A percentile compares a stretch with the other conserved stretches of the same genome.
Conservation (phyloP, 177 flowering plant species). For the Vitis hybrid region DNA sequence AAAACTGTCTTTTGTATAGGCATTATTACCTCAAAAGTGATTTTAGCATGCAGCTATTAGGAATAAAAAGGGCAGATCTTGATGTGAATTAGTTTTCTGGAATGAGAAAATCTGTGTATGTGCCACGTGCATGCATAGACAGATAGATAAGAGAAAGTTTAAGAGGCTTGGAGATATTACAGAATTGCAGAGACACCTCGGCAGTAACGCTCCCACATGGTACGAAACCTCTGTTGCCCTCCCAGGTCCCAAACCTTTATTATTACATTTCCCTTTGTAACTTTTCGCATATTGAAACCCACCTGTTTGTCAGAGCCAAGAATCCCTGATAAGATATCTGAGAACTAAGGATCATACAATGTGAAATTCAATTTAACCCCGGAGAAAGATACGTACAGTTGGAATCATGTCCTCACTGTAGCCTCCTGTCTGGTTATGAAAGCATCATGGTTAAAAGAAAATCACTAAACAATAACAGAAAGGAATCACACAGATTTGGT, state of each 20-base stretch:
- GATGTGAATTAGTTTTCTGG: no score
- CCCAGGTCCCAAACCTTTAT: slow-evolving; percentile 98
- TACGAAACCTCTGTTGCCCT: slow-evolving; percentile 87
- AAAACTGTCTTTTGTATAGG: no score
- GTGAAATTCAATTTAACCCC: background rate
- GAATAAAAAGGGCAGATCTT: no score
- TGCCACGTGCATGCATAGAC: background rate
- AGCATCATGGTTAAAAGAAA: slow-evolving; percentile 4
- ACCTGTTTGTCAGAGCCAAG: slow-evolving; percentile 38
- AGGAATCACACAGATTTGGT: slow-evolving; percentile 1
- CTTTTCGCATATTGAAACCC: slow-evolving; percentile 91
- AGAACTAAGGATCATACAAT: background rate
- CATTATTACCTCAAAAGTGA: no score
- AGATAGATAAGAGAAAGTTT: background rate
- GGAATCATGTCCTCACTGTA: slow-evolving; percentile 95
- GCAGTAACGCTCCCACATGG: slow-evolving; percentile 98
- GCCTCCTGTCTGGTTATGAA: slow-evolving; percentile 71
- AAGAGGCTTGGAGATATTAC: slow-evolving; percentile 36
- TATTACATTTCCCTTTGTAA: slow-evolving; percentile 91
- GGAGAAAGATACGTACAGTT: slow-evolving; percentile 60
- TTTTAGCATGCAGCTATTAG: no score
- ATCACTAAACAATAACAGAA: background rate
- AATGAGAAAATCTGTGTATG: no score
- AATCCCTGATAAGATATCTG: background rate
- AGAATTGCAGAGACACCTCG: slow-evolving; percentile 90